Conservation (phyloP, 352 stramenopile genomes). For the Blastocystis sp. region DNA sequence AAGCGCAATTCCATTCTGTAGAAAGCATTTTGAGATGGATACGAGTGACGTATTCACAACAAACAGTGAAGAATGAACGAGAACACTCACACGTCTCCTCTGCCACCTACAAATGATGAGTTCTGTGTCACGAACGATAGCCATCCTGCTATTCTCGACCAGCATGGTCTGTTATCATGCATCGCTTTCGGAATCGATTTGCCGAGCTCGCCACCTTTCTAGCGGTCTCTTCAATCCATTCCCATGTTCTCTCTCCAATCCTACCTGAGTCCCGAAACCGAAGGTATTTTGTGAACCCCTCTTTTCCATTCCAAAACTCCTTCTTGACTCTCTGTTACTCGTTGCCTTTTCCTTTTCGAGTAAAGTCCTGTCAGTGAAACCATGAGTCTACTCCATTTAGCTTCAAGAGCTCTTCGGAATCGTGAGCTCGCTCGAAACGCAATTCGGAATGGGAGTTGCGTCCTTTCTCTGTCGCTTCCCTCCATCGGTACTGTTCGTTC, state of each 20-base stretch:
- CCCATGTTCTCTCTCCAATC: neutral
- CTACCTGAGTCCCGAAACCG: neutral
- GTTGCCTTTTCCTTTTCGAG: neutral
- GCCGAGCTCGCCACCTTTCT: no score
- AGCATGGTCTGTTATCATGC: neutral
- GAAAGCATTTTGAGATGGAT: slow-evolving; percentile 11
- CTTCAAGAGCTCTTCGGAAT: neutral
- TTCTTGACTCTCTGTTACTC: neutral
- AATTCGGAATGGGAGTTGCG: neutral
- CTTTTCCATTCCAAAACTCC: neutral
- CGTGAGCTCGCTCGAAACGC: neutral
- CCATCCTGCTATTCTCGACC: neutral
- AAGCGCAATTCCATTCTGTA: no score
- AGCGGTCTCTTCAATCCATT: no score
- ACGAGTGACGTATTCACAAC: neutral
- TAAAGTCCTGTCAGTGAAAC: neutral
- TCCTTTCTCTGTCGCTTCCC: neutral
- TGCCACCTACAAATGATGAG: neutral
- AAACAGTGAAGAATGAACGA: no score
- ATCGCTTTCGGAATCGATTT: neutral
- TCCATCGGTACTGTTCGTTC: no score
- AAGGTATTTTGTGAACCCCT: neutral
- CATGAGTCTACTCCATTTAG: neutral
- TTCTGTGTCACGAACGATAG: neutral
- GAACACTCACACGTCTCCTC: no score